These are phyloP conservation scores for Edaphochlamys debaryana DNA, from an alignment of 139 green algal species.

Conservation along the genomic window DNA sequence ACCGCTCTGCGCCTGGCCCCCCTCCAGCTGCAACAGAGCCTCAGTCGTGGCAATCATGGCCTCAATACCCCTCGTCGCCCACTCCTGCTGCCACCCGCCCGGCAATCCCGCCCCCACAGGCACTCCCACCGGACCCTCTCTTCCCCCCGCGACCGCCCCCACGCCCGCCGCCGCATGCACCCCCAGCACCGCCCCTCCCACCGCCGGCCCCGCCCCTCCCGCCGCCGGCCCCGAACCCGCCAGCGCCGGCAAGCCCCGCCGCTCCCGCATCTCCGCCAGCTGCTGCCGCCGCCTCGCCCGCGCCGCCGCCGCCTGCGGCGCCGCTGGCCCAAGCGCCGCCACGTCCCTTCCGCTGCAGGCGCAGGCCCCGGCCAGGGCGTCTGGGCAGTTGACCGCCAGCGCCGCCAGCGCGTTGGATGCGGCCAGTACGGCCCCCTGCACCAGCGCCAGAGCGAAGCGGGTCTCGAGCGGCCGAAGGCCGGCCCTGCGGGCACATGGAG, in stretches of 20 bases:
- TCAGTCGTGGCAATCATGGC: background rate
- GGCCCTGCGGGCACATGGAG: background rate
- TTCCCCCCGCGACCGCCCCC: background rate
- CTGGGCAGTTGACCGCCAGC: slow-evolving; percentile 16
- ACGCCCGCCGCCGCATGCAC: too few species aligned
- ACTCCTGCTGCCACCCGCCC: background rate
- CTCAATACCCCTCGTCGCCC: background rate
- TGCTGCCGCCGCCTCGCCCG: background rate
- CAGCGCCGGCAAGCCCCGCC: background rate
- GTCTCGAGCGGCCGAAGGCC: slow-evolving; percentile 37
- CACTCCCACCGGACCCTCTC: background rate
- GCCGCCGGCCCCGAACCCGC: background rate
- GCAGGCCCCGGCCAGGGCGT: slow-evolving; percentile 32
- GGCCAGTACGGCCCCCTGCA: slow-evolving; percentile 51
- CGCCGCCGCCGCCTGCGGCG: background rate
- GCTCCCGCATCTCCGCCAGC: background rate
- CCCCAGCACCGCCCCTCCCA: background rate
- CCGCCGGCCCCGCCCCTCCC: background rate
- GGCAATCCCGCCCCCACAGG: background rate
- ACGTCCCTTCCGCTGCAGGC: slow-evolving; percentile 1
- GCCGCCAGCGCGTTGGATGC: slow-evolving; percentile 25
- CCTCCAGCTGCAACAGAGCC: slow-evolving; percentile 12
- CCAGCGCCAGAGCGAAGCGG: slow-evolving; percentile 31
- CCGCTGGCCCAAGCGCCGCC: background rate
- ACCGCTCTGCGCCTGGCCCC: too few species aligned